Evolutionary conservation across 2,329 filamentous ascomycete species (phyloP).

Genomic region (Fusarium sp.): DNA sequence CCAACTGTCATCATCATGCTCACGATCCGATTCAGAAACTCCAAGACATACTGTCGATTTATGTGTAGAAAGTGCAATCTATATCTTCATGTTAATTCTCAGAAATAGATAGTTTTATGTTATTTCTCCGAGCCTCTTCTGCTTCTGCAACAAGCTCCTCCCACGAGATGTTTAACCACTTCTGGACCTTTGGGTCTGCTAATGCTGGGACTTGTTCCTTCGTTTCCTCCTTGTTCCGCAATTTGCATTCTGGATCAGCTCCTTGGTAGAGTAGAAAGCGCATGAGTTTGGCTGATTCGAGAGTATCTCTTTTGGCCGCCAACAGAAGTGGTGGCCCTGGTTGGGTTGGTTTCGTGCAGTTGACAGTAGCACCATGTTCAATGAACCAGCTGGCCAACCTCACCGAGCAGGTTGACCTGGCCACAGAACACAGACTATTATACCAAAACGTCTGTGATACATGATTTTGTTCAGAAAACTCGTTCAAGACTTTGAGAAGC

Average conservation of each 20-base stretch:
- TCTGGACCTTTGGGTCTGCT: neutral
- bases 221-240: accelerated
- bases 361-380: neutral
- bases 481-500: neutral
- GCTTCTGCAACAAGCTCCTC: constrained; percentile 11
- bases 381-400: neutral
- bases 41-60: neutral
- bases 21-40: neutral
- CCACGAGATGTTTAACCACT: constrained; percentile 18
- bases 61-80: too few species aligned
- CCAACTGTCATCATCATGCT: neutral
- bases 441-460: neutral
- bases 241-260: constrained; percentile 6
- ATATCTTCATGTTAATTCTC: neutral
- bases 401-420: neutral
- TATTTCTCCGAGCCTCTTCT: neutral
- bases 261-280: constrained; percentile 9
- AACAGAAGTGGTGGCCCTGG: neutral
- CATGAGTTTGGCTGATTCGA: constrained; percentile 8
- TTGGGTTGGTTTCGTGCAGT: neutral
- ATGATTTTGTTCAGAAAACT: neutral
- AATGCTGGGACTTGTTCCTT: neutral
- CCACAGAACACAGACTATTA: neutral
- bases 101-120: neutral
- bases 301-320: neutral